Base-by-base conservation (phyloP, 176 grass and related monocot species). In the Musa troglodytarum region DNA sequence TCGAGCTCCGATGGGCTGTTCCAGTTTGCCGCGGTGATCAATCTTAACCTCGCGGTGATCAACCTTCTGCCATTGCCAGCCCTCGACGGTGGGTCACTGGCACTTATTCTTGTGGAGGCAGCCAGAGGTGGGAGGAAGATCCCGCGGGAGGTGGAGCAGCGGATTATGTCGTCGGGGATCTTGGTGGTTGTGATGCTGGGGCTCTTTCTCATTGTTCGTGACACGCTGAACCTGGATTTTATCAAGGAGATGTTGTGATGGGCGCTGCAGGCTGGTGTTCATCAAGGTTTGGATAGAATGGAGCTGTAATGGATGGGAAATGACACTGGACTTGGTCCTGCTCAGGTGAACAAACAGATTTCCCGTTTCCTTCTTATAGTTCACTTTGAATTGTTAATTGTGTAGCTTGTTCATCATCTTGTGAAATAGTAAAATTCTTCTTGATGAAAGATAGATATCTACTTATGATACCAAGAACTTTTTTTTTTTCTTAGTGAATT, bases 141-240 rank as follows among this genome's bases (percentile, higher is more conserved):
- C 23, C 95, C 95, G 1, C 84, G 95, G 26, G 95, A 93, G 72
- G 87, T 98, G 19, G 95, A 98, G 61, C 95, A 93, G 81, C 67
- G 90, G 52, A 98, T 98, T 65, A 98, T 88, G 84, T 93, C 90
- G 0, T 98, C 90, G 1, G 95, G 95, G 17, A 87, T 98, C 74
- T 77, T 94, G 82, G 82, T 98, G 80, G 95, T 91, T n/a, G 77
- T 98, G 49, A 84, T 93, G 90, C 34, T 94, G 61, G 90, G 95
- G 11, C 54, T 98, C 72, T 98, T 98, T 82, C 90, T 98, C 62
- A 98, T 98, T 74, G 88, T 98, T 58, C 88, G 95, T 0, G 95
- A 98, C 81, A 98, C 95, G 1, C 86, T 98, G 70, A 94, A 98
- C 73, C 88, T 98, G 34, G 95, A 98, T 74, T 94, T 98, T 81